Conservation (phyloP, 257 asterid genomes). For the Scutellaria baicalensis region DNA sequence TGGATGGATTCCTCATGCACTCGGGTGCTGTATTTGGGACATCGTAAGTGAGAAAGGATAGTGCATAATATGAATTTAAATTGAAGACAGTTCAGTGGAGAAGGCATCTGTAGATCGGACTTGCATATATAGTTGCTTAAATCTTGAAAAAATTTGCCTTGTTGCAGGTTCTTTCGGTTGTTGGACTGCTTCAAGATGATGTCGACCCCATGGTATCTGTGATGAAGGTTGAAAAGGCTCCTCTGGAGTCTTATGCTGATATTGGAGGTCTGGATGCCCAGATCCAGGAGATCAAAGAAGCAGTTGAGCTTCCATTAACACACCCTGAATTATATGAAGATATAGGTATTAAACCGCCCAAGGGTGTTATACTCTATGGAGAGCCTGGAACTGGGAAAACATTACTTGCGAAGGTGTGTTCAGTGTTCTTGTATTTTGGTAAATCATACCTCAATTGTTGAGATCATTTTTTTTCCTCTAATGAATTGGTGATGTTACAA, state of each 20-base stretch:
- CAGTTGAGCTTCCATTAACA: slow-evolving; percentile 55
- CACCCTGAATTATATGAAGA: slow-evolving; percentile 71
- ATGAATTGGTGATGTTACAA: background rate
- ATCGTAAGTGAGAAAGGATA: background rate
- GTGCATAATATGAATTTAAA: background rate
- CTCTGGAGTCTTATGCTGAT: slow-evolving; percentile 88
- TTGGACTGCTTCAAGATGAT: slow-evolving; percentile 91
- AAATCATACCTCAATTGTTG: background rate
- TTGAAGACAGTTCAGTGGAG: background rate
- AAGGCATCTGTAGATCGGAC: background rate
- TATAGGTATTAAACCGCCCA: slow-evolving; percentile 86
- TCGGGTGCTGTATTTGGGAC: background rate
- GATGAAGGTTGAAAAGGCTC: slow-evolving; percentile 99
- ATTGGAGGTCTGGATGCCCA: slow-evolving; percentile 62
- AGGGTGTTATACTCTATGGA: slow-evolving; percentile 94
- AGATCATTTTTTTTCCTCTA: background rate
- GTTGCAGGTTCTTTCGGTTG: slow-evolving; percentile 87
- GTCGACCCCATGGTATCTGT: slow-evolving; percentile 97
- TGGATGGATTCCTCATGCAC: background rate
- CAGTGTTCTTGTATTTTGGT: background rate
- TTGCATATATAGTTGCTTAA: background rate
- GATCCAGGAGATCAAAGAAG: slow-evolving; percentile 66
- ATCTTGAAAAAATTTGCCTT: background rate
- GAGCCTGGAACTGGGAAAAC: slow-evolving; percentile 98
- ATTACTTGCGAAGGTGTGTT: slow-evolving; percentile 90